Conservation (phyloP, 495 filamentous ascomycete species). For the Neurospora sp. region DNA sequence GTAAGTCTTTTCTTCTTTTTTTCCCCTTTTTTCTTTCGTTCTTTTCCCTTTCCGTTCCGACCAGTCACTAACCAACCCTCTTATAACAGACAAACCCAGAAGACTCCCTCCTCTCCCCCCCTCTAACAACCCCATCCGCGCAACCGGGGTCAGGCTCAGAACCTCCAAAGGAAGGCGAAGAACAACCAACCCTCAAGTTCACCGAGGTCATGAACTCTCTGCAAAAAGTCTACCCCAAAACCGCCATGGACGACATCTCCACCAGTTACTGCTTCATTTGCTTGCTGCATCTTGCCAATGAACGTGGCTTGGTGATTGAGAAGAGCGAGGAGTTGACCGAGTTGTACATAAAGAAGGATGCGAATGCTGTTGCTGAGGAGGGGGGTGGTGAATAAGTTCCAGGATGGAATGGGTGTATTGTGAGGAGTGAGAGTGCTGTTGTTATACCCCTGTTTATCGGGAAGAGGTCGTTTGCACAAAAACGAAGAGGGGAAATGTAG, state of each 20-base stretch:
- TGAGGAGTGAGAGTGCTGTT: too few relatives aligned
- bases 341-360: conserved; percentile 47
- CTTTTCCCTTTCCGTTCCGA: not conserved
- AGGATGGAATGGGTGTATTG: too few relatives aligned
- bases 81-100: not conserved
- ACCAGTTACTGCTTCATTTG: conserved; percentile 98
- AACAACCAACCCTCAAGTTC: conserved; percentile 50
- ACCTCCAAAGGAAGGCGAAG: not conserved
- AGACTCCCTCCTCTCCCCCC: not conserved
- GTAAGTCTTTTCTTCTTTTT: conserved; percentile 21
- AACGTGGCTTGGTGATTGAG: conserved; percentile 74
- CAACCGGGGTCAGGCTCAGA: not conserved
- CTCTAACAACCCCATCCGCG: conserved; percentile 23
- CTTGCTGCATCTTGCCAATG: conserved; percentile 89
- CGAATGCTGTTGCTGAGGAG: conserved; percentile 39
- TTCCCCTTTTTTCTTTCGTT: not conserved
- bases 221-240: conserved; percentile 72
- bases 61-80: not conserved
- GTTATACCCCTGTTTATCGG: too few relatives aligned
- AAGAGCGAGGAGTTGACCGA: conserved; percentile 47
- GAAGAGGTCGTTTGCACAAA: too few relatives aligned
- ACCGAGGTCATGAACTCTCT: conserved; percentile 83
- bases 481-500: too few relatives aligned
- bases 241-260: conserved; percentile 84
- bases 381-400: conserved; percentile 8